A percentile compares a stretch with the other conserved stretches of the same genome.
Evolutionary conservation across 140 eudicot species (phyloP).

Genomic region (Senecio squalidus): DNA sequence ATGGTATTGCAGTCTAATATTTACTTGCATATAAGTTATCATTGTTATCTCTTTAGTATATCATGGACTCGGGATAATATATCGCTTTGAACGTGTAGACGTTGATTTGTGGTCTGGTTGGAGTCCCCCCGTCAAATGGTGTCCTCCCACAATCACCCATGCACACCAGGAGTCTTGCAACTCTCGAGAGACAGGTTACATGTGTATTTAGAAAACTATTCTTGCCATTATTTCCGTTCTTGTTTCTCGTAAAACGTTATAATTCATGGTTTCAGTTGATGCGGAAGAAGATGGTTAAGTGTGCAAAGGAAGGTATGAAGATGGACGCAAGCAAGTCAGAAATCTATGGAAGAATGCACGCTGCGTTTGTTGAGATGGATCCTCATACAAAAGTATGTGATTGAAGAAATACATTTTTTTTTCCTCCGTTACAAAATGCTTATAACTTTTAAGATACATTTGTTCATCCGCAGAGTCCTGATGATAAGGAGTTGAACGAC

Average conservation of each 20-base stretch:
- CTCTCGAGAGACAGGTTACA: conserved; percentile 67
- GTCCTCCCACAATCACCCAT: conserved; percentile 96
- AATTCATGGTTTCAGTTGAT: conserved; percentile 41
- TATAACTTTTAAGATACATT: neutral
- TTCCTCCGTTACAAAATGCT: neutral
- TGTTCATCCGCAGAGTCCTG: conserved; percentile 40
- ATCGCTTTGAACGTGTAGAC: conserved; percentile 42
- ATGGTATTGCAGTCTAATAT: conserved; percentile 42
- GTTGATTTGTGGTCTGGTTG: conserved; percentile 81
- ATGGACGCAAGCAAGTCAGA: conserved; percentile 53
- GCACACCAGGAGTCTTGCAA: conserved; percentile 92
- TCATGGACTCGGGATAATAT: neutral
- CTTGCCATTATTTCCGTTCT: neutral
- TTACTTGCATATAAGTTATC: neutral
- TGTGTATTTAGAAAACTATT: neutral
- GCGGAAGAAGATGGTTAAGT: conserved; percentile 67
- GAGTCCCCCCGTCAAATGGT: conserved; percentile 94
- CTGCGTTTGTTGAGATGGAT: conserved; percentile 75
- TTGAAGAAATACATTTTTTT: neutral
- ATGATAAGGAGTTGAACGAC: conserved; percentile 51
- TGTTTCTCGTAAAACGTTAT: neutral
- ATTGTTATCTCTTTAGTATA: neutral
- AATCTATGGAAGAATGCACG: conserved; percentile 79
- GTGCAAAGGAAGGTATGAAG: conserved; percentile 76
- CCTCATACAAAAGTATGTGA: conserved; percentile 47